Evolutionary conservation across 2,329 filamentous ascomycete species (phyloP), one percentile per base, ranked within the genome.

Genomic region (Trichoderma arundinaceum): DNA sequence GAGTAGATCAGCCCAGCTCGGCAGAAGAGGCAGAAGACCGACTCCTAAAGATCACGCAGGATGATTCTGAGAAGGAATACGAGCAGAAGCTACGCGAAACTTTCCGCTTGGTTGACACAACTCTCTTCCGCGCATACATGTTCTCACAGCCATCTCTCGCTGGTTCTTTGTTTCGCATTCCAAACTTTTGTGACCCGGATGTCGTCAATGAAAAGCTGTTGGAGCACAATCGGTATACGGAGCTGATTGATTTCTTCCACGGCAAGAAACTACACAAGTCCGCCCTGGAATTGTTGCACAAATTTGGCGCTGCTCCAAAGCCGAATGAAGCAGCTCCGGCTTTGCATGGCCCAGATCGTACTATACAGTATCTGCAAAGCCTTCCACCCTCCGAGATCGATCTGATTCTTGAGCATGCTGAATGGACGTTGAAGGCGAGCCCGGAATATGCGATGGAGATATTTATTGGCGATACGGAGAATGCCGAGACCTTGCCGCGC

Each of bases 201-300:
- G 95, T 98, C 2, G 94, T 99, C 22, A 95, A 97, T 74, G 92
- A 97, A 77, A 93, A 93, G 72, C 82, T 99, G 4, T 88, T 97
- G 67, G 92, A 97, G 75, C 92, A 90, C 46, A 91, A 91, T 66
- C 88, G 94, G 38, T 97, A 96, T 77, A 94, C 90, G 59, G 94
- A 98, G 78, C 82, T 99, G 1, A 93, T 99, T n/a, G 94, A 98
- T 76, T 99, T 99, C 75, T 89, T 98, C 71, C 92, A 96, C 72
- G 95, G 95, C 69, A 99, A 99, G 80, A 94, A 90, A 76, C 84
- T 98, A 46, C 95, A 99, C 77, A 88, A 90, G 17, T 89, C 96
- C 73, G 94, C 95, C 0, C 80, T 99, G 17, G 90, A 92, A 69
- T 80, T 97, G 35, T 83, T 99, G 0, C 86, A 87, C 71, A 90